A percentile compares a stretch with the other conserved stretches of the same genome.
phyloP scores from a whole-genome alignment of 805 yeast species.

The Zygoascus tannicola region DNA sequence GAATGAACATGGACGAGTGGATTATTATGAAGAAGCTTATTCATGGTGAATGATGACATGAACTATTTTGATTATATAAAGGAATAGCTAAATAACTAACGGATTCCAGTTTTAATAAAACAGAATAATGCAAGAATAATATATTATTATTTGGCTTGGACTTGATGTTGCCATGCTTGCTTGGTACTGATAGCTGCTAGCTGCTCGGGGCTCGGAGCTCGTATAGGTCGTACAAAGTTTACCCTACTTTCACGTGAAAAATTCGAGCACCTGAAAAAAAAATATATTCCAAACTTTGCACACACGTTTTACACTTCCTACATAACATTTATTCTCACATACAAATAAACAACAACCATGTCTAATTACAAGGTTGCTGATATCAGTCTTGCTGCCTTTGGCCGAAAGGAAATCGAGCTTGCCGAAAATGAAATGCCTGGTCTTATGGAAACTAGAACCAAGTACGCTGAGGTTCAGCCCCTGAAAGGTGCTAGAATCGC shows the following conservation, averaged over 20 bases:
- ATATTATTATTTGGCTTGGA: no score
- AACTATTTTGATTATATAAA: no score
- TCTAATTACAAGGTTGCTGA: slow-evolving; percentile 89
- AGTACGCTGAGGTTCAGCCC: slow-evolving; percentile 88
- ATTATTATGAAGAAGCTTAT: slow-evolving; percentile 67
- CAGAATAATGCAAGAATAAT: no score
- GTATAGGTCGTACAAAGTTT: not conserved
- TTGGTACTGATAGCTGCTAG: no score
- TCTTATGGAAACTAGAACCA: slow-evolving; percentile 92
- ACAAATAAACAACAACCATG: not conserved
- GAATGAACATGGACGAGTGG: slow-evolving; percentile 42
- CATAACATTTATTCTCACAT: not conserved
- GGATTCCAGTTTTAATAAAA: no score
- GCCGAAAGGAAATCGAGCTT: slow-evolving; percentile 98
- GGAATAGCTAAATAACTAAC: no score
- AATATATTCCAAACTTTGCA: not conserved
- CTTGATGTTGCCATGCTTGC: no score
- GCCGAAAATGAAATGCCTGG: slow-evolving; percentile 99
- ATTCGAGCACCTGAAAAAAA: not conserved
- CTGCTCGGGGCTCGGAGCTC: no score
- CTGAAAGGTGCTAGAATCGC: slow-evolving; percentile 98
- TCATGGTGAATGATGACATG: slow-evolving; percentile 55
- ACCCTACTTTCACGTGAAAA: not conserved
- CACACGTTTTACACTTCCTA: not conserved
- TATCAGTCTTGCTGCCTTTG: slow-evolving; percentile 97